Evolutionary conservation across 2,329 filamentous ascomycete species (phyloP).

Genomic region (Aureobasidium lini): DNA sequence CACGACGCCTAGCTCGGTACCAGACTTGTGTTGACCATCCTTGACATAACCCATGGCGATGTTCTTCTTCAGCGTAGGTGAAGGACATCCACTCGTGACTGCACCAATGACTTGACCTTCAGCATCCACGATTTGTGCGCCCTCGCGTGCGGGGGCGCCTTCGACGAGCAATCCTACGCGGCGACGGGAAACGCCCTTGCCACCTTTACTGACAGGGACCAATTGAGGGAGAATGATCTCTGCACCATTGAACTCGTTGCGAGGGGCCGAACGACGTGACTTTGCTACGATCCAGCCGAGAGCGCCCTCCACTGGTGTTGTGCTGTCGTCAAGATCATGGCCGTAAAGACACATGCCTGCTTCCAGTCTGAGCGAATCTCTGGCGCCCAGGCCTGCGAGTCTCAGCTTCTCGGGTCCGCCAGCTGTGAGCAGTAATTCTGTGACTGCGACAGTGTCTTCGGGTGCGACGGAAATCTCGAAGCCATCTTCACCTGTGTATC

Average conservation of each 20-base stretch:
- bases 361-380: conserved; percentile 87
- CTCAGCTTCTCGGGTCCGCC: conserved; percentile 56
- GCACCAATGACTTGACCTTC: conserved; percentile 62
- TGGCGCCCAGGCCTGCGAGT: conserved; percentile 80
- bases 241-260: conserved; percentile 75
- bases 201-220: conserved; percentile 64
- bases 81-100: conserved; percentile 85
- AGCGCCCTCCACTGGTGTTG: conserved; percentile 59
- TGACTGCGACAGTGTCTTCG: conserved; percentile 56
- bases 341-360: conserved; percentile 99
- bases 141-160: conserved; percentile 84
- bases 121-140: conserved; percentile 65
- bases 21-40: conserved; percentile 73
- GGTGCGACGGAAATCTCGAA: conserved; percentile 88
- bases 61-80: conserved; percentile 77
- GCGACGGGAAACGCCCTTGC: conserved; percentile 59
- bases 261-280: conserved; percentile 48
- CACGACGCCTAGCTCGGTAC: conserved; percentile 70
- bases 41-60: conserved; percentile 93
- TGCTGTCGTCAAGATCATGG: conserved; percentile 83
- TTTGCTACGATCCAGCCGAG: conserved; percentile 80
- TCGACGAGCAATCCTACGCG: conserved; percentile 76
- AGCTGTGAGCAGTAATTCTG: conserved; percentile 60
- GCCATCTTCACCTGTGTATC: conserved; percentile 96
- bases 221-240: conserved; percentile 71